Percentiles rank a stretch among this genome's conserved stretches.
phyloP scores from a whole-genome alignment of 1,284 basidiomycete species.

The Ceratobasidium sp. region DNA sequence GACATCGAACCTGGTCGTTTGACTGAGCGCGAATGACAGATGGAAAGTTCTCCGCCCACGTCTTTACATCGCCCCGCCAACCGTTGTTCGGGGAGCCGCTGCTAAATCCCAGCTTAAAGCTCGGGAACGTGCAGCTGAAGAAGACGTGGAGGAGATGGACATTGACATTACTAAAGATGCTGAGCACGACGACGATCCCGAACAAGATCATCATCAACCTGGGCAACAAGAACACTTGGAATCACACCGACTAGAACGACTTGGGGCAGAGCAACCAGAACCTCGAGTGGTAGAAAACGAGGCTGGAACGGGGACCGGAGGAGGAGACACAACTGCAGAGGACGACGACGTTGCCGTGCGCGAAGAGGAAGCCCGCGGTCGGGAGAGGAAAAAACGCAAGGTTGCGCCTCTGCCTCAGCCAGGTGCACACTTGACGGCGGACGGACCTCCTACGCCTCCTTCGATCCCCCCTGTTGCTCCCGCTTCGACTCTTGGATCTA shows the following conservation, averaged over 20 bases:
- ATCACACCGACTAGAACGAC: not conserved
- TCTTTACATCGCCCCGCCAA: constrained; percentile 21
- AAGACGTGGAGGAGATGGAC: not conserved
- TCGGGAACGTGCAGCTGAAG: constrained; percentile 13
- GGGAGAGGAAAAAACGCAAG: not conserved
- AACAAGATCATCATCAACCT: not conserved
- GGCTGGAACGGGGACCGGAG: not conserved
- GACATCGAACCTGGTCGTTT: not conserved
- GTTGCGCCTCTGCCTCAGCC: not conserved
- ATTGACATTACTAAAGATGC: not conserved
- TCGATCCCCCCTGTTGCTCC: not conserved
- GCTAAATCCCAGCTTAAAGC: constrained; percentile 31
- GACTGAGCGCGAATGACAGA: not conserved
- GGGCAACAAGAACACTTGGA: not conserved
- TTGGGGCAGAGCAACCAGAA: not conserved
- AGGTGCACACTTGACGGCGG: not conserved
- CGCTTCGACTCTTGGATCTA: not conserved
- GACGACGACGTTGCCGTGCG: constrained; percentile 19
- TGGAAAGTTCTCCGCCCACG: constrained; percentile 36
- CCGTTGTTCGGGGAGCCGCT: constrained; percentile 20
- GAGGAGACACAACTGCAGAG: constrained; percentile 27
- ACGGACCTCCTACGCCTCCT: not conserved
- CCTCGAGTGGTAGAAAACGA: not conserved
- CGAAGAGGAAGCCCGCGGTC: not conserved
- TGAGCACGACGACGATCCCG: not conserved